Base-by-base conservation (phyloP, 1,284 basidiomycete species). In the Hemileia vastatrix region DNA sequence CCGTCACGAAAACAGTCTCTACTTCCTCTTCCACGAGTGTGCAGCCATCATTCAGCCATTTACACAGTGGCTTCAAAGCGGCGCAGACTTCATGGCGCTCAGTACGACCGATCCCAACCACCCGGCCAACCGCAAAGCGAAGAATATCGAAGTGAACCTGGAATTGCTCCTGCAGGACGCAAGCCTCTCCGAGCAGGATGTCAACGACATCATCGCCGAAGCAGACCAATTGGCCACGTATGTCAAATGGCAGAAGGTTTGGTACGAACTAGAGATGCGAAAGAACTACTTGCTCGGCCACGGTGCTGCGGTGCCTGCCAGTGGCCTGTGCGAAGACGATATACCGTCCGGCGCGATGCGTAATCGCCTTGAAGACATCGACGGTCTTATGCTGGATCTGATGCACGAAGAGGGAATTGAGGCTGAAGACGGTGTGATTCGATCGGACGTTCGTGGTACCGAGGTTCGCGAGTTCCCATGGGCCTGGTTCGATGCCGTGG, bases 91-190 rank as follows among this genome's bases (percentile, higher is more conserved):
- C 61, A 71, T 75, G 72, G 68, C 71, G 0, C 64, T 75, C 2
- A 67, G 68, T 3, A 75, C 73, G n/a, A 69, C 67, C 11, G 73
- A 75, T 49, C 72, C 73, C 6, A 61, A 59, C 32, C 65, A 71
- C 54, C 73, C 73, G 6, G 72, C 67, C 4, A 69, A 75, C 53
- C 67, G 71, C 8, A 61, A 51, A 6, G 69, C 66, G 5, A 68
- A 70, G 49, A 68, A 72, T 57, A 57, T 75, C 40, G 73, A 75
- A 64, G 65, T 75, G 64, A 73, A 75, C 59, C 66, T 74, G 21
- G 73, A 75, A 55, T 71, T 71, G 51, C 59, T 75, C 48, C 65
- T 75, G 19, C 65, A 67, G 47, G 73, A 75, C 52, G 63, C 67
- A n/a, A 64, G 71, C 2, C 63, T 75, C n/a, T 68, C 59, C 23